A percentile compares a stretch with the other conserved stretches of the same genome.
These are phyloP conservation scores for Penicillium fimorum DNA, from an alignment of 495 filamentous ascomycete genomes.

Conservation along the genomic window DNA sequence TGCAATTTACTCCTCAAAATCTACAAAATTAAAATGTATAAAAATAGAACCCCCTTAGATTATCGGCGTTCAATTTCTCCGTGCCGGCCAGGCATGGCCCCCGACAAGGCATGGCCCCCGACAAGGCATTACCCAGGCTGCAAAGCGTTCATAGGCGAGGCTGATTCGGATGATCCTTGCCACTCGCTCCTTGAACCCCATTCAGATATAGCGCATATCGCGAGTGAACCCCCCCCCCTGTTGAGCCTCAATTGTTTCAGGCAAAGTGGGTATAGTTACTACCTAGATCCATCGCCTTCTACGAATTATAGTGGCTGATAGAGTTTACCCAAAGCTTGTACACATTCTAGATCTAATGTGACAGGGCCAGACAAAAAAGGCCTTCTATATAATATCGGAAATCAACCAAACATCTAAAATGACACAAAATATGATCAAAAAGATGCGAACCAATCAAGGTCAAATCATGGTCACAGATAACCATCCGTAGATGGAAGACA, in stretches of 20 bases:
- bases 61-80: not conserved
- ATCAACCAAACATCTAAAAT: slow-evolving; percentile 1
- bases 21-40: not conserved
- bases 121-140: no score
- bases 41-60: slow-evolving; percentile 11
- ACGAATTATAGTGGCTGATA: not conserved
- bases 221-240: not conserved
- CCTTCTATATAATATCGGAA: slow-evolving; percentile 6
- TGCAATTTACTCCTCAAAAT: not conserved
- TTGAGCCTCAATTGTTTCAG: slow-evolving; percentile 10
- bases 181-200: not conserved
- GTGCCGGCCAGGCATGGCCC: not conserved
- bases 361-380: not conserved
- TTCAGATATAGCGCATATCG: not conserved
- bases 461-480: not conserved
- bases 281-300: not conserved
- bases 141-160: slow-evolving; percentile 1
- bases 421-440: not conserved
- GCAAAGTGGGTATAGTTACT: not conserved
- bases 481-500: slow-evolving; percentile 10
- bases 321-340: not conserved
- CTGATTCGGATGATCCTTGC: slow-evolving; percentile 1
- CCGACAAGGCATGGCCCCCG: slow-evolving; percentile 1
- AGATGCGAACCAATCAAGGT: slow-evolving; percentile 5
- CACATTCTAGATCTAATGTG: not conserved